Conservation (phyloP, 805 yeast species). For the Naumovozyma castellii region DNA sequence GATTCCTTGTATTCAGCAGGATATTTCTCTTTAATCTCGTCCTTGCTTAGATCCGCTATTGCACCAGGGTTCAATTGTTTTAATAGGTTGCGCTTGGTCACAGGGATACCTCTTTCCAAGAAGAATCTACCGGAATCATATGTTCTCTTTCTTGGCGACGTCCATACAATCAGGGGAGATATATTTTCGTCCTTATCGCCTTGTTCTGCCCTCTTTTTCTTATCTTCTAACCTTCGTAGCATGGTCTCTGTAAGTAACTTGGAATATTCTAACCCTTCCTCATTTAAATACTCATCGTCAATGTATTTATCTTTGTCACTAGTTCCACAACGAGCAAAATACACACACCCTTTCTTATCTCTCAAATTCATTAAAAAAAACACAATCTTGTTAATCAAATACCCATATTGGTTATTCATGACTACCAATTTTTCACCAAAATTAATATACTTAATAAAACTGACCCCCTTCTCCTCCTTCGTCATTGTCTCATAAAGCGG, state of each 20-base stretch:
- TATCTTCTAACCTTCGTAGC: slow-evolving; percentile 28
- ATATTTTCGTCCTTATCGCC: neutral
- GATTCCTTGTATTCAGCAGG: slow-evolving; percentile 66
- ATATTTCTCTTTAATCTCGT: slow-evolving; percentile 47
- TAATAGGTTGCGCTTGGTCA: slow-evolving; percentile 70
- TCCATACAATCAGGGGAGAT: slow-evolving; percentile 53
- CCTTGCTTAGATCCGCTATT: slow-evolving; percentile 57
- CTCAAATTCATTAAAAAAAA: slow-evolving; percentile 87
- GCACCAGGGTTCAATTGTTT: slow-evolving; percentile 86
- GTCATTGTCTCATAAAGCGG: slow-evolving; percentile 67
- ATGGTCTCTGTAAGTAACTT: slow-evolving; percentile 52
- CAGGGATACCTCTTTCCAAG: slow-evolving; percentile 49
- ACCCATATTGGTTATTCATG: slow-evolving; percentile 76
- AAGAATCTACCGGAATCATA: slow-evolving; percentile 69
- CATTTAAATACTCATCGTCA: slow-evolving; percentile 74
- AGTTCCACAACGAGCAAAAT: slow-evolving; percentile 74
- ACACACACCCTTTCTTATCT: slow-evolving; percentile 72
- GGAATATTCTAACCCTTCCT: slow-evolving; percentile 63
- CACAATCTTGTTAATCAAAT: slow-evolving; percentile 81
- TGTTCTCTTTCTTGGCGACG: slow-evolving; percentile 82
- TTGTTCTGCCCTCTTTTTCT: neutral
- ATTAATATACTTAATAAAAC: slow-evolving; percentile 78
- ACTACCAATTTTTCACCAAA: slow-evolving; percentile 79
- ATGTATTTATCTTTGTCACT: slow-evolving; percentile 43
- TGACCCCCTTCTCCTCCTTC: slow-evolving; percentile 39